Evolutionary conservation across 2,329 filamentous ascomycete species (phyloP), one percentile per base, ranked within the genome.

Genomic region (Emydomyces testavorans): DNA sequence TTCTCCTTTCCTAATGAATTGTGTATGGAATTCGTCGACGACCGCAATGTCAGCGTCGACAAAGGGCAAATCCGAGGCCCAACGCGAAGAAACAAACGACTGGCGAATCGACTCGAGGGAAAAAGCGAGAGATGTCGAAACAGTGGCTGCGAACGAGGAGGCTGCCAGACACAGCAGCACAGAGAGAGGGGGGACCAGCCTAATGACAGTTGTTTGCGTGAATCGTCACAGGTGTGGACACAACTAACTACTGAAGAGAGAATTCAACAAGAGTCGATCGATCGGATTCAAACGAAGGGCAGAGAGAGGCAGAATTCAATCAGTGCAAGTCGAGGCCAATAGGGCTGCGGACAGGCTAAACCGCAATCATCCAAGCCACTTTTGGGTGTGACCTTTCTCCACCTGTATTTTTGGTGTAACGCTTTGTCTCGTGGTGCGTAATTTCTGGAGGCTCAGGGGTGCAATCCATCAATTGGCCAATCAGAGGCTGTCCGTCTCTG

Each of bases 61-160:
- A 34, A 41, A 28, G 11, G 11, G 13, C n/a, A 11, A n/a, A 24
- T 20, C 11, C 2, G 15, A 15, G 13, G 23, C 3, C 5, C 40
- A 15, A 34, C 20, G 11, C 8, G n/a, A 34, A 16, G 16, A 34
- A 23, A 15, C 40, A 43, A 32, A 43, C 40, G 40, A 15, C 40
- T 28, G 23, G 29, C 40, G 38, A 31, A 29, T 41, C 23, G 36
- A 38, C 36, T 38, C 36, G 36, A 26, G 36, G 10, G 24, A 38
- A 8, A 4, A 13, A 38, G 36, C 20, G 24, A 38, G 16, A 4
- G 21, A 38, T 24, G 20, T 38, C 21, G 36, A 38, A 26, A 15
- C 7, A 11, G 8, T 13, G n/a, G 7, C 7, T 11, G 31, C 13
- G 31, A 5, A 11, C 18, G 24, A n/a, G n/a, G n/a, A n/a, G n/a